Evolutionary conservation across 2,329 filamentous ascomycete genomes (phyloP), one percentile per base, ranked within the genome.

Genomic region (Nemania sp.): DNA sequence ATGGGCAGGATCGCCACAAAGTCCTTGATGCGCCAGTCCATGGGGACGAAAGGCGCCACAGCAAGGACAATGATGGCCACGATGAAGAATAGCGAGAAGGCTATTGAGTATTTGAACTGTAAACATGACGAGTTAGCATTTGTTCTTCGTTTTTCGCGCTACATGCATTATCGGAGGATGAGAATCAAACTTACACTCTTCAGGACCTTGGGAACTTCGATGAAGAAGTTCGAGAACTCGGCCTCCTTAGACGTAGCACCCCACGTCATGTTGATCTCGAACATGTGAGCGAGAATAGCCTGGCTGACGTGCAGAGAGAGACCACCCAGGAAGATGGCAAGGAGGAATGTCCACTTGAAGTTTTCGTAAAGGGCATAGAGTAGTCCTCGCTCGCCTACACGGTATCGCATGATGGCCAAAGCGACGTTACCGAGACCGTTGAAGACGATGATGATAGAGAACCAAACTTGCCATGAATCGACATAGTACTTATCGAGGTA

Each of bases 221-320:
- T 88, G 73, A 92, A 93, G 73, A 95, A 95, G 71, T 90, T 89
- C 22, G 88, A 86, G 66, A 88, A 86, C 64, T 91, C 87, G 44
- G 83, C 83, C 74, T 96, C 91, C 74, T 95, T 95, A 34, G 86
- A 82, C 0, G 91, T 95, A 1, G 90, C 85, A 45, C 90, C 90
- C 90, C 90, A 94, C 3, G 82, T 83, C 86, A 94, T 93, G 72
- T 94, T 81, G 67, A 93, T 84, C 73, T 89, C 84, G 69, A 94
- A 89, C 82, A 94, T 90, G 75, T 95, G 91, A 4, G 85, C 80
- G 40, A 94, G 73, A 28, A 96, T 77, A 1, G 90, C 90, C 69
- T 92, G 87, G 24, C 84, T 89, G 43, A 96, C 82, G 73, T 95
- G 90, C 30, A 95, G 80, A 1, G 86, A 89, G 44, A 94, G 78